Conservation (phyloP, 345 rosid species). For the Eucalyptus victrix region DNA sequence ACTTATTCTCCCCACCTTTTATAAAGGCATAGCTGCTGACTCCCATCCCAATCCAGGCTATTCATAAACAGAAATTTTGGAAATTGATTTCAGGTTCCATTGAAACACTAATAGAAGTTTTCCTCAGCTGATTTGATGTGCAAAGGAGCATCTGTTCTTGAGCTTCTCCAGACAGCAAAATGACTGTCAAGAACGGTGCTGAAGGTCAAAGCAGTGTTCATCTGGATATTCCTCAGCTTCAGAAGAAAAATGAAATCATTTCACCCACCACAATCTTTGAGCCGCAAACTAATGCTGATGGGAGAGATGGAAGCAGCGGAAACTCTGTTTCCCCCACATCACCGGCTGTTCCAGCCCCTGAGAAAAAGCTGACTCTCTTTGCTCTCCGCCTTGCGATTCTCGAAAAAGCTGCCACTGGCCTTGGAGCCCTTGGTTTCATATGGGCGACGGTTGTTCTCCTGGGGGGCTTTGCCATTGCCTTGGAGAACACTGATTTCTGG, state of each 20-base stretch:
- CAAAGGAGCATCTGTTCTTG: neutral
- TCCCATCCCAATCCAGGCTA: neutral
- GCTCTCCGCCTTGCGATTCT: constrained; percentile 64
- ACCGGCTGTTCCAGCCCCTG: constrained; percentile 29
- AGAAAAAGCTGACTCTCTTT: constrained; percentile 63
- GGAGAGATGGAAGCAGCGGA: constrained; percentile 23
- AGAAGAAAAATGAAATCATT: constrained; percentile 18
- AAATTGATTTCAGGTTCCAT: neutral
- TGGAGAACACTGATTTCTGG: constrained; percentile 72
- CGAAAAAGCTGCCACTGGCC: constrained; percentile 69
- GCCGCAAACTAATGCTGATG: constrained; percentile 19
- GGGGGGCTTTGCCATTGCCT: constrained; percentile 69
- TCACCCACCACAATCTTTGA: constrained; percentile 42
- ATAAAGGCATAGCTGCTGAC: neutral
- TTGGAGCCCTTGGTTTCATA: constrained; percentile 75
- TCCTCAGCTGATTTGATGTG: neutral
- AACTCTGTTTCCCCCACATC: constrained; percentile 3
- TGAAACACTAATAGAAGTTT: neutral
- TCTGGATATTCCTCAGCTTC: neutral
- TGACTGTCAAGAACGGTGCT: constrained; percentile 48
- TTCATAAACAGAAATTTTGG: neutral
- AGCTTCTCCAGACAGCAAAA: neutral
- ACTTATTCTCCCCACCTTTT: neutral
- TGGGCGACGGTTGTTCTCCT: constrained; percentile 93
- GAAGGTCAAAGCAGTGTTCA: constrained; percentile 66